phyloP scores from a whole-genome alignment of 768 basidiomycete genomes.

The Mycena vitilis region DNA sequence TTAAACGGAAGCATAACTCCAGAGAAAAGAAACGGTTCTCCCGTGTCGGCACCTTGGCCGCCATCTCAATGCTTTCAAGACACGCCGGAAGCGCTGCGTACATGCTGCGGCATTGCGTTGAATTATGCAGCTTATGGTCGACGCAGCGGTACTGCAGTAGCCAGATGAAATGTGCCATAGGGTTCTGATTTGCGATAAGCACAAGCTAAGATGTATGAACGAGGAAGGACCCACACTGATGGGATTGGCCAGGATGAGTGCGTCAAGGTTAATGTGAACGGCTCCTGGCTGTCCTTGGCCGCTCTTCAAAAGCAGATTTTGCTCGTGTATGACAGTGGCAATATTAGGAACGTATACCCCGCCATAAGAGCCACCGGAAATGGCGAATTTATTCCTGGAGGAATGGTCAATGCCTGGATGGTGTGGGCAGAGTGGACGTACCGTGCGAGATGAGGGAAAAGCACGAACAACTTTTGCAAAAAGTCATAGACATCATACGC shows the following conservation, averaged over 20 bases:
- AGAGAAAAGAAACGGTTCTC: slow-evolving; percentile 6
- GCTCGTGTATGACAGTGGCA: slow-evolving; percentile 45
- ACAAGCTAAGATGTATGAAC: background rate
- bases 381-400: slow-evolving; percentile 31
- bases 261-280: slow-evolving; percentile 42
- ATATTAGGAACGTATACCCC: slow-evolving; percentile 46
- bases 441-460: slow-evolving; percentile 37
- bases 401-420: background rate
- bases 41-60: slow-evolving; percentile 8
- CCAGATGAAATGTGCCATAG: slow-evolving; percentile 41
- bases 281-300: slow-evolving; percentile 32
- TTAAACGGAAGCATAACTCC: background rate
- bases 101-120: slow-evolving; percentile 35
- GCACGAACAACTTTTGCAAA: slow-evolving; percentile 36
- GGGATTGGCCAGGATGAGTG: slow-evolving; percentile 43
- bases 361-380: slow-evolving; percentile 44
- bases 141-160: slow-evolving; percentile 41
- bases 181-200: slow-evolving; percentile 32
- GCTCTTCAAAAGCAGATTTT: slow-evolving; percentile 39
- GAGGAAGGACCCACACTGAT: slow-evolving; percentile 2
- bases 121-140: slow-evolving; percentile 39
- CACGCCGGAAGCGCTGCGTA: slow-evolving; percentile 38
- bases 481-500: slow-evolving; percentile 51
- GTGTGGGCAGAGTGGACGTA: background rate
- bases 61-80: slow-evolving; percentile 32